A percentile compares a stretch with the other conserved stretches of the same genome.
phyloP scores from a whole-genome alignment of 495 filamentous ascomycete species.

The Zalerion maritima region DNA sequence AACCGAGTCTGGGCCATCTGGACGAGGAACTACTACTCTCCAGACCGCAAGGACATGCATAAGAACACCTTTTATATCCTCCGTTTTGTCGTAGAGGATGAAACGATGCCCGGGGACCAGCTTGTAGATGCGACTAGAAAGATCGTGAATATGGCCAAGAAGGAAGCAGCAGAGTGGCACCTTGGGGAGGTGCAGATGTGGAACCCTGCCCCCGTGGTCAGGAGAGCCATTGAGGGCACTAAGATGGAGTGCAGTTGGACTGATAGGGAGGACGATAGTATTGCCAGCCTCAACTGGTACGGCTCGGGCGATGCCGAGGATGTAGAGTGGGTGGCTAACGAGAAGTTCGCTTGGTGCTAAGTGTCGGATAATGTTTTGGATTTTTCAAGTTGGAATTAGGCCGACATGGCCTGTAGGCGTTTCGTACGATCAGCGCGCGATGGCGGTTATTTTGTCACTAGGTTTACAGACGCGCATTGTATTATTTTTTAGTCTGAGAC shows the following conservation, averaged over 20 bases:
- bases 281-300: slow-evolving; percentile 40
- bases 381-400: too few species aligned
- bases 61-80: slow-evolving; percentile 64
- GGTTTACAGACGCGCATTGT: too few species aligned
- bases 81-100: slow-evolving; percentile 58
- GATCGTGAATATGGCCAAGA: slow-evolving; percentile 25
- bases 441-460: too few species aligned
- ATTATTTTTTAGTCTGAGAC: too few species aligned
- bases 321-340: slow-evolving; percentile 76
- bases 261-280: slow-evolving; percentile 34
- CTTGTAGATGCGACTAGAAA: slow-evolving; percentile 43
- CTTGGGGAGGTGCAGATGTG: slow-evolving; percentile 32
- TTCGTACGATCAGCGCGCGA: too few species aligned
- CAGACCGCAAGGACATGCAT: slow-evolving; percentile 14
- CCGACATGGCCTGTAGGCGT: too few species aligned
- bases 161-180: slow-evolving; percentile 28
- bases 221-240: slow-evolving; percentile 21
- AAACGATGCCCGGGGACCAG: slow-evolving; percentile 25
- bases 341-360: slow-evolving; percentile 93
- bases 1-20: slow-evolving; percentile 64
- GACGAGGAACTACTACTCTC: slow-evolving; percentile 54
- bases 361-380: too few species aligned
- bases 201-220: slow-evolving; percentile 29
- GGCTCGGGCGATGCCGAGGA: slow-evolving; percentile 29
- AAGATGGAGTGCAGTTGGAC: slow-evolving; percentile 27